phyloP scores from a whole-genome alignment of 331 rosid genomes.

The Pyracantha coccinea region DNA sequence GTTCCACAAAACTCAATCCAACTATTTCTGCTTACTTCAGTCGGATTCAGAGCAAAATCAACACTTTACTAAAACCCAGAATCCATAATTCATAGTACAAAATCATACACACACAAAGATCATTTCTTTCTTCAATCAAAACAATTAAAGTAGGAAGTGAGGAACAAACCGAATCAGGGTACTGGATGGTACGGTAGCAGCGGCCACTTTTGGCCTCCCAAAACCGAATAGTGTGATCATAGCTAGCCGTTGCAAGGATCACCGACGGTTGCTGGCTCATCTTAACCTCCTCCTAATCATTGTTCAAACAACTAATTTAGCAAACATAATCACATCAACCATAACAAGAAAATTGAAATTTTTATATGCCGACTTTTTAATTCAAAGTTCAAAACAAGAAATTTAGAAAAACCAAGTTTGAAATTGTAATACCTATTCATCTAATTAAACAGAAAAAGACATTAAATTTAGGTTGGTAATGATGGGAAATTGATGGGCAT shows the following conservation, averaged over 20 bases:
- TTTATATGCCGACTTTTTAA: background rate
- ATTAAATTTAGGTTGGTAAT: background rate
- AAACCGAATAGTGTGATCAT: conserved; percentile 94
- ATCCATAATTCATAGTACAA: background rate
- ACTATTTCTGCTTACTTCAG: background rate
- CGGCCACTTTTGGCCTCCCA: conserved; percentile 99
- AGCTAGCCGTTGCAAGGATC: conserved; percentile 92
- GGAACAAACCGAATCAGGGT: conserved; percentile 82
- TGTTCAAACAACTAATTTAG: conserved; percentile 8
- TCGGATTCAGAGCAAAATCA: background rate
- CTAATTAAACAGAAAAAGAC: background rate
- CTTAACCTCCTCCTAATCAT: conserved; percentile 14
- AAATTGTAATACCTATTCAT: background rate
- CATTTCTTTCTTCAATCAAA: background rate
- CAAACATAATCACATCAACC: background rate
- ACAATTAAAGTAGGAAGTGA: background rate
- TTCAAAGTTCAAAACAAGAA: background rate
- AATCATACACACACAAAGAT: background rate
- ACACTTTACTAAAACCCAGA: background rate
- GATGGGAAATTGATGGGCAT: background rate
- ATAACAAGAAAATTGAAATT: background rate
- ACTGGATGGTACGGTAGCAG: conserved; percentile 88
- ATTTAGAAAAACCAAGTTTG: background rate
- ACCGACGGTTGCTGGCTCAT: conserved; percentile 96
- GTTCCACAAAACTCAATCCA: background rate